A percentile compares a stretch with the other conserved stretches of the same genome.
Evolutionary conservation across 495 filamentous ascomycete species (phyloP).

Genomic region (Extremus antarcticus): DNA sequence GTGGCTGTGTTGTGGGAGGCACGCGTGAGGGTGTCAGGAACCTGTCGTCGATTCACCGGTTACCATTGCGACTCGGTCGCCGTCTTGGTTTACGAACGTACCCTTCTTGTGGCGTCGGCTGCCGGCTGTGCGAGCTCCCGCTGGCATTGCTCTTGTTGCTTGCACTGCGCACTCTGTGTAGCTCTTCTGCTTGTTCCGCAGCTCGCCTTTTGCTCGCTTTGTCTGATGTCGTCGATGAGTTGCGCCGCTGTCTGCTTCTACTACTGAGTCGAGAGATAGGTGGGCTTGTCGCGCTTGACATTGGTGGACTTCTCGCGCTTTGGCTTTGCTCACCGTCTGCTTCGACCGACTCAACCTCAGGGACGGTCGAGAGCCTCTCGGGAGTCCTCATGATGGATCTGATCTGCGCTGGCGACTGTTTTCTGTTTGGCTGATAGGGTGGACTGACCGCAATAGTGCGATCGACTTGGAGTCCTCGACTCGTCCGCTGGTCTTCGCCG

Average conservation of each 20-base stretch:
- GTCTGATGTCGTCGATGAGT: constrained; percentile 9
- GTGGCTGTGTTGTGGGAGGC: background rate
- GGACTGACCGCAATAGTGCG: constrained; percentile 17
- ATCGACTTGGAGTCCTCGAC: constrained; percentile 8
- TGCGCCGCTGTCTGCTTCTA: background rate
- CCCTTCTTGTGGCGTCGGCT: constrained; percentile 15
- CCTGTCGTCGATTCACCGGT: constrained; percentile 7
- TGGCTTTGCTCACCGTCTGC: background rate
- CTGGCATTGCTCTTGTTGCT: background rate
- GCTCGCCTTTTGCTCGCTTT: constrained; percentile 14
- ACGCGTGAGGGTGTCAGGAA: background rate
- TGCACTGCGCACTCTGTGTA: constrained; percentile 9
- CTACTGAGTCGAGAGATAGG: constrained; percentile 13
- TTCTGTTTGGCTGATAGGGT: background rate
- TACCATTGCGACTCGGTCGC: constrained; percentile 1
- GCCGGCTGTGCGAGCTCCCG: constrained; percentile 2
- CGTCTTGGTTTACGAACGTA: constrained; percentile 9
- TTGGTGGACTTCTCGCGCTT: constrained; percentile 6
- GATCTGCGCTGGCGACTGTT: background rate
- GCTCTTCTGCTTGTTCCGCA: constrained; percentile 16
- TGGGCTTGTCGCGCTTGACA: constrained; percentile 2
- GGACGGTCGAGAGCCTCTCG: constrained; percentile 15
- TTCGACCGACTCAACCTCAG: constrained; percentile 13
- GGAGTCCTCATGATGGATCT: constrained; percentile 7
- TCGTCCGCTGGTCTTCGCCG: background rate